Percentiles rank a stretch among this genome's conserved stretches.
These are phyloP conservation scores for Ascomycota sp. DNA, from an alignment of 2,329 filamentous ascomycete genomes.

Conservation along the genomic window DNA sequence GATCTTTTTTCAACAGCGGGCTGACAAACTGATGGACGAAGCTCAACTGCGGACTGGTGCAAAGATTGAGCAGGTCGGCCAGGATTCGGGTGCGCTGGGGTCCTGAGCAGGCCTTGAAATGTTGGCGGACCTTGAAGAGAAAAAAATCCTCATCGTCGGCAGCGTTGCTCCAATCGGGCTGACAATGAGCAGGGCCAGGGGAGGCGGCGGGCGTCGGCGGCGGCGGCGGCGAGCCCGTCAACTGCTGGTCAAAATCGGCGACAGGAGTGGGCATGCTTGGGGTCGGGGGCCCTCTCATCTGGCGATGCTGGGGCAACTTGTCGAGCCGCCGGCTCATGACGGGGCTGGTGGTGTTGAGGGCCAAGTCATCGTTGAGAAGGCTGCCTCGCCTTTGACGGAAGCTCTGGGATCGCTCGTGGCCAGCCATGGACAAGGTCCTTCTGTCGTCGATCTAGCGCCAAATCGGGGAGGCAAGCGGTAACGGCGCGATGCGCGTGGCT, in stretches of 20 bases:
- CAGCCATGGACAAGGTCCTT: slow-evolving; percentile 9
- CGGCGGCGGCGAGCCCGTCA: slow-evolving; percentile 40
- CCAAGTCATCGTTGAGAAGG: slow-evolving; percentile 34
- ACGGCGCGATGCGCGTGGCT: not conserved
- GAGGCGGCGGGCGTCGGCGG: slow-evolving; percentile 46
- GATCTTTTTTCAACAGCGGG: slow-evolving; percentile 85
- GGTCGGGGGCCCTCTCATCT: slow-evolving; percentile 36
- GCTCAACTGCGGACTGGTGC: slow-evolving; percentile 84
- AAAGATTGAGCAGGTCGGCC: slow-evolving; percentile 77
- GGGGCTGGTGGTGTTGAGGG: slow-evolving; percentile 26
- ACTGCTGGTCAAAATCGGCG: slow-evolving; percentile 39
- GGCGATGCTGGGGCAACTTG: slow-evolving; percentile 24
- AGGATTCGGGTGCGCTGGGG: slow-evolving; percentile 63
- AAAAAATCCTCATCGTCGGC: slow-evolving; percentile 69
- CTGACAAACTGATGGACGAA: slow-evolving; percentile 95
- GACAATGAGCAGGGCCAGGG: slow-evolving; percentile 38
- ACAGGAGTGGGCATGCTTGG: slow-evolving; percentile 47
- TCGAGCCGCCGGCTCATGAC: slow-evolving; percentile 26
- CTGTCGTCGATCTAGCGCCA: not conserved
- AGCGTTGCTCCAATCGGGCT: slow-evolving; percentile 55
- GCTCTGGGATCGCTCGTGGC: slow-evolving; percentile 28
- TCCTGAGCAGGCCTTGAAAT: slow-evolving; percentile 60
- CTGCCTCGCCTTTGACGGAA: slow-evolving; percentile 42
- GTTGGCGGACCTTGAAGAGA: slow-evolving; percentile 54
- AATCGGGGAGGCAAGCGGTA: not conserved